Evolutionary conservation across 2,329 filamentous ascomycete genomes (phyloP), one percentile per base, ranked within the genome.

Genomic region (Trichophyton rubrum): DNA sequence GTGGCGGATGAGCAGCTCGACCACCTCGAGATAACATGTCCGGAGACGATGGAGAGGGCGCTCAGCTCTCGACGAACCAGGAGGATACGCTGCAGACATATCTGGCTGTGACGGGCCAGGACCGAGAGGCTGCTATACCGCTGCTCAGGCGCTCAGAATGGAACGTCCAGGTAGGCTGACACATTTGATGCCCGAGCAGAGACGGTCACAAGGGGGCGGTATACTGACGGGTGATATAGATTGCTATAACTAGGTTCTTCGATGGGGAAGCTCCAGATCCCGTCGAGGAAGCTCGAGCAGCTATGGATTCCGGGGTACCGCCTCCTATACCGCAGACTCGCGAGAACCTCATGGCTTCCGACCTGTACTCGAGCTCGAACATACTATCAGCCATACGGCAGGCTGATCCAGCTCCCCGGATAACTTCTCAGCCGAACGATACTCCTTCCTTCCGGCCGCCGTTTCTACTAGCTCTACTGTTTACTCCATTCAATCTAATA

Each of bases 181-280:
- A 30, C 27, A 1, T 30, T 30, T 47, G n/a, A 38, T 27, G 51
- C 27, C 13, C 33, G 33, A 9, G 11, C 33, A 38, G 33, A 38
- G 33, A 38, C 33, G 33, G 33, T 1, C 33, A 38, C 33, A 2
- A 33, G 7, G 1, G 7, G 30, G 7, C 30, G 33, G 4, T 38
- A 38, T 38, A 13, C 33, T 38, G 33, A 38, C 9, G 33, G 33
- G 59, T 59, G 60, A 45, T 27, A 35, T 70, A 96, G 86, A 96
- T 97, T 68, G 92, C 93, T 61, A 92, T 99, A 65, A 85, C 93
- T 65, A 95, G 95, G 71, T 97, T 97, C 82, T 99, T 96, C 72
- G 93, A 99, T 69, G 93, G 93, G 67, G 93, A 97, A 75, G 87
- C 87, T 2, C 83, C 90, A 56, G 89, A 95, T 71, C 87, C 84